Conservation (phyloP, 208 protist species). For the Acanthamoeba healyi region DNA sequence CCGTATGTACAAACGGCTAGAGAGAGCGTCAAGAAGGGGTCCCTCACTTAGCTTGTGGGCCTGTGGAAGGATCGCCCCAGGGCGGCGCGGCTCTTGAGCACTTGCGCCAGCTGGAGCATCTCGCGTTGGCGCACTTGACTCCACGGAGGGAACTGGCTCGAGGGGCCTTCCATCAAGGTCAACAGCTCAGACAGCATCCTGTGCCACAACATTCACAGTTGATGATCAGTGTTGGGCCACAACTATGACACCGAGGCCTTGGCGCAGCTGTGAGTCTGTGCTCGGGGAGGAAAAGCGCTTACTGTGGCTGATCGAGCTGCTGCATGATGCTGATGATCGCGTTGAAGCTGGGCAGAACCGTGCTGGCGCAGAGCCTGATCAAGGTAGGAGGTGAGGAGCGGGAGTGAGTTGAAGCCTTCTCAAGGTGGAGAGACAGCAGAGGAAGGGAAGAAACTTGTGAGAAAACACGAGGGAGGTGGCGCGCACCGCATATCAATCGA, state of each 20-base stretch:
- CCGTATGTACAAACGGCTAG: too few species aligned
- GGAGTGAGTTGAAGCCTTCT: not conserved
- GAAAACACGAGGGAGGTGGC: not conserved
- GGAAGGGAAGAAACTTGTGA: not conserved
- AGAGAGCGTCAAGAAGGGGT: too few species aligned
- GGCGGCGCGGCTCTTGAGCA: too few species aligned
- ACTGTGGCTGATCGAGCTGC: constrained; percentile 2
- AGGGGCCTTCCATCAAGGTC: not conserved
- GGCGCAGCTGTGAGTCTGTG: not conserved
- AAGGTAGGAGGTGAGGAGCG: not conserved
- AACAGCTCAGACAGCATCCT: not conserved
- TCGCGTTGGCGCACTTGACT: too few species aligned
- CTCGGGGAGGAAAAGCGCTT: not conserved
- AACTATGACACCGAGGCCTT: too few species aligned
- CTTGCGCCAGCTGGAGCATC: not conserved
- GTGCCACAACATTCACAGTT: not conserved
- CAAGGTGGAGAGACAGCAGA: not conserved
- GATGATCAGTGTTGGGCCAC: too few species aligned
- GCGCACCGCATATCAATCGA: not conserved
- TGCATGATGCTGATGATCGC: not conserved
- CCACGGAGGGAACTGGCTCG: not conserved
- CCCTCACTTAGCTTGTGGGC: too few species aligned
- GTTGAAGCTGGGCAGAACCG: constrained; percentile 11
- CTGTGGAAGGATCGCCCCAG: too few species aligned
- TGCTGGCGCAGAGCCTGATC: not conserved